Percentiles rank a stretch among this genome's conserved stretches.
Evolutionary conservation across 2,329 filamentous ascomycete genomes (phyloP).

Genomic region (Zasmidium cellare): DNA sequence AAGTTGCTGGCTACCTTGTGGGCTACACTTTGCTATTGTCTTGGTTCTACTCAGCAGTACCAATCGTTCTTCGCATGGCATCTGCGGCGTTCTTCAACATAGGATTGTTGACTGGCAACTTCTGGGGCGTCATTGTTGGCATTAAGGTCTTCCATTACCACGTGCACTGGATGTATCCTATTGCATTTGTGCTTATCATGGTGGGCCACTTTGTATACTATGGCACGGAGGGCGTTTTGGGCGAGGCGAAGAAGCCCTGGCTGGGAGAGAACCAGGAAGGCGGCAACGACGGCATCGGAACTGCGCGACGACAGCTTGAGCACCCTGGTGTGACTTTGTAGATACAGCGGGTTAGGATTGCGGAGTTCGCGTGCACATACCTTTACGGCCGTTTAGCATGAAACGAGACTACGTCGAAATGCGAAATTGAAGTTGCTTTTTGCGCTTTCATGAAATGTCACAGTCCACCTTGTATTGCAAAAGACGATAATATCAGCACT

Average conservation of each 20-base stretch:
- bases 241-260: constrained; percentile 94
- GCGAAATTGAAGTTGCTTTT: background rate
- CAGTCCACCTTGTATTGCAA: constrained; percentile 87
- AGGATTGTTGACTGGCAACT: constrained; percentile 87
- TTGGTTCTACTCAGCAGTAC: constrained; percentile 85
- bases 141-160: constrained; percentile 77
- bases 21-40: constrained; percentile 83
- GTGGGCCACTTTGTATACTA: constrained; percentile 86
- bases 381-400: background rate
- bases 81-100: constrained; percentile 97
- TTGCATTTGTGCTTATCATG: constrained; percentile 92
- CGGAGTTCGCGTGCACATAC: background rate
- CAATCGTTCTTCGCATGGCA: constrained; percentile 84
- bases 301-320: constrained; percentile 68
- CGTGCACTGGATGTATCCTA: constrained; percentile 90
- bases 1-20: constrained; percentile 75
- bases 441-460: constrained; percentile 43
- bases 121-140: constrained; percentile 95
- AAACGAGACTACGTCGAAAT: background rate
- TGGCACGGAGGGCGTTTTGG: constrained; percentile 74
- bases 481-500: constrained; percentile 80
- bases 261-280: constrained; percentile 81
- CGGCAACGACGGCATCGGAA: constrained; percentile 78
- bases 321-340: constrained; percentile 41
- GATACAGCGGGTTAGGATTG: background rate